Base-by-base conservation (phyloP, 139 green algal species). In the Eudorina sp. region DNA sequence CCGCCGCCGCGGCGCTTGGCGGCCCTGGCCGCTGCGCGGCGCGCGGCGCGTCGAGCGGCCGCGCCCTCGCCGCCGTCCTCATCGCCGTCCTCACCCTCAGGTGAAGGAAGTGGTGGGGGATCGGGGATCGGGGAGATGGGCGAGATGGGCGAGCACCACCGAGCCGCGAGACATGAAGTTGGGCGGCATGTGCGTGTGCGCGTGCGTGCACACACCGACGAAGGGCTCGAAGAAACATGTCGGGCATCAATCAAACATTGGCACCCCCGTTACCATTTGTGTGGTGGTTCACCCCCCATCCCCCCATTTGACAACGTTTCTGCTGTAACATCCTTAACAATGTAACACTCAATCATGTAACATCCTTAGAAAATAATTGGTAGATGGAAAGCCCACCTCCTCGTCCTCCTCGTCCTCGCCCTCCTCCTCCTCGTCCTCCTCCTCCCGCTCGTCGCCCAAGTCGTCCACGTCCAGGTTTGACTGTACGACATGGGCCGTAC, bases 401-500 rank as follows among this genome's bases (percentile, higher is more conserved):
- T 55, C 40, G 41, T 58, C 41, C 41, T 58, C 70, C 8, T 76
- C 70, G 6, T 78, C 40, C 11, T 48, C 16, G 41, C 53, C 53
- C 36, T 70, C 51, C 53, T 84, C 76, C 0, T 70, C 76, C 19
- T 70, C 76, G n/a, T 84, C 76, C 21, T 70, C 76, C 45, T 84
- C 76, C 21, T 70, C 51, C 21, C 40, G 36, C 76, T 84, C 76
- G 23, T 84, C 53, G 2, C 76, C 76, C 34, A 84, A 38, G 53
- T 84, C 76, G 23, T 34, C 6, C 0, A 46, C 46, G 16, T 83
- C 75, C 75, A 83, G 48, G 19, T 58, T 19, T 3, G 41, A 38
- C 75, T 83, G 75, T 41, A n/a, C n/a, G n/a, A n/a, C n/a, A n/a
- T n/a, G n/a, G n/a, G n/a, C n/a, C n/a, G n/a, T n/a, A n/a, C n/a